phyloP scores from a whole-genome alignment of 1,284 basidiomycete species.

The Austroboletus niveus region DNA sequence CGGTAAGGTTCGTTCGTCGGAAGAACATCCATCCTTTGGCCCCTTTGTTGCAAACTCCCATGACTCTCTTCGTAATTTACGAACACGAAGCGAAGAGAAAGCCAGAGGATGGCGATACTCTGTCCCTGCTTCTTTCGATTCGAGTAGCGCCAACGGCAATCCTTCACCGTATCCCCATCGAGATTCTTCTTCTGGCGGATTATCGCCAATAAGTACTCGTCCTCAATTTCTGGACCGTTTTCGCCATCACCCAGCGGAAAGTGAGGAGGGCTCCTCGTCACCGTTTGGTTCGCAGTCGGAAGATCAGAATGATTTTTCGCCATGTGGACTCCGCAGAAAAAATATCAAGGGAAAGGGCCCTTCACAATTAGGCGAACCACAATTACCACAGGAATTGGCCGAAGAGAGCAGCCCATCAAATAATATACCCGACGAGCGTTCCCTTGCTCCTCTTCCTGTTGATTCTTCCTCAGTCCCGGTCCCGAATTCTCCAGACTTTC shows the following conservation, averaged over 20 bases:
- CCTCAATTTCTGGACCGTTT: conserved; percentile 41
- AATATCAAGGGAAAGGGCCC: conserved; percentile 9
- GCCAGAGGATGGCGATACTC: conserved; percentile 36
- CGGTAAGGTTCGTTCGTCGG: conserved; percentile 41
- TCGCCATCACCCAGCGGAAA: conserved; percentile 36
- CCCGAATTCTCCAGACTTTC: neutral
- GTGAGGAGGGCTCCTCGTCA: conserved; percentile 49
- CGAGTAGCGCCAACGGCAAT: conserved; percentile 33
- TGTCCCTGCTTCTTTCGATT: conserved; percentile 30
- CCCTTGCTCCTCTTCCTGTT: conserved; percentile 1
- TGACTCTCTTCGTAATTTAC: conserved; percentile 43
- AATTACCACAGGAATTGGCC: conserved; percentile 12
- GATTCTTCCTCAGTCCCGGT: neutral
- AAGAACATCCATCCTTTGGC: conserved; percentile 50
- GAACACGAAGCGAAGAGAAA: conserved; percentile 46
- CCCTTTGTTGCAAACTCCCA: conserved; percentile 40
- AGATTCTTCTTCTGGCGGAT: conserved; percentile 22
- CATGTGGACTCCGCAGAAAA: conserved; percentile 13
- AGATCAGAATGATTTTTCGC: conserved; percentile 36
- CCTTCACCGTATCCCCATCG: conserved; percentile 35
- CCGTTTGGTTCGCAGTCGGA: conserved; percentile 49
- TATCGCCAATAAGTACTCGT: conserved; percentile 45
- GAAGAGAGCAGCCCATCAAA: conserved; percentile 9
- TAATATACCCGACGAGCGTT: conserved; percentile 4
- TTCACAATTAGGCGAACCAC: conserved; percentile 8